Percentiles rank a stretch among this genome's conserved stretches.
These are phyloP conservation scores for Pythium utonaiense DNA, from an alignment of 352 stramenopile species.

Conservation along the genomic window DNA sequence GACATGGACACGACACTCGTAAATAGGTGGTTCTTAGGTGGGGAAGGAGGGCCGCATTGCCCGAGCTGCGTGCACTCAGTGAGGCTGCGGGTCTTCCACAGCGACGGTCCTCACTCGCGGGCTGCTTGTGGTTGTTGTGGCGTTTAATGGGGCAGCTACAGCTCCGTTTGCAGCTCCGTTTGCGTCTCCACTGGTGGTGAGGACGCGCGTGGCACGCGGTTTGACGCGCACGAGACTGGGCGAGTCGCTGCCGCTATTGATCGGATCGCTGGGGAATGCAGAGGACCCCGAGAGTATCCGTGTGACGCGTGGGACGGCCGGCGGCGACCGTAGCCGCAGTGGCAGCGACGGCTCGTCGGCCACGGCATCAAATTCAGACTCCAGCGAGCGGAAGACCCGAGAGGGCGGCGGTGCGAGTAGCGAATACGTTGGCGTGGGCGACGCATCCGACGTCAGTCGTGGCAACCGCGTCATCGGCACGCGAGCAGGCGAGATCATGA, in stretches of 20 bases:
- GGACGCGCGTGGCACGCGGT: conserved; percentile 29
- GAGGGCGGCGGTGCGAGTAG: conserved; percentile 1
- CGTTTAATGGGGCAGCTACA: neutral
- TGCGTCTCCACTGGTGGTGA: neutral
- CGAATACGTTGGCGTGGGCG: conserved; percentile 26
- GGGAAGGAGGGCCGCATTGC: neutral
- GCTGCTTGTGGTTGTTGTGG: neutral
- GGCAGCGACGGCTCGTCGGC: conserved; percentile 46
- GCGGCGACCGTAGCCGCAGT: conserved; percentile 39
- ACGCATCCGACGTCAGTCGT: conserved; percentile 8
- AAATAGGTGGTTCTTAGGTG: neutral
- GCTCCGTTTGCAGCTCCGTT: neutral
- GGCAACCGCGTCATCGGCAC: conserved; percentile 7
- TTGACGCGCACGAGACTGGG: conserved; percentile 3
- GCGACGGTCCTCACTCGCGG: neutral
- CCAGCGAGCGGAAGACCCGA: conserved; percentile 59
- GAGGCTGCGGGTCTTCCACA: neutral
- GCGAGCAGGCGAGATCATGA: conserved; percentile 12
- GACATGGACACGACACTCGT: neutral
- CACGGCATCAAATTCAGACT: conserved; percentile 60
- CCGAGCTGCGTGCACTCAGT: neutral
- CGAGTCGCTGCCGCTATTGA: neutral
- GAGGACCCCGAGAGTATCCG: conserved; percentile 21
- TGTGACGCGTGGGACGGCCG: conserved; percentile 42
- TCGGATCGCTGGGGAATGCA: neutral